Base-by-base conservation (phyloP, 2,329 filamentous ascomycete genomes). In the Aschersonia sp. region DNA sequence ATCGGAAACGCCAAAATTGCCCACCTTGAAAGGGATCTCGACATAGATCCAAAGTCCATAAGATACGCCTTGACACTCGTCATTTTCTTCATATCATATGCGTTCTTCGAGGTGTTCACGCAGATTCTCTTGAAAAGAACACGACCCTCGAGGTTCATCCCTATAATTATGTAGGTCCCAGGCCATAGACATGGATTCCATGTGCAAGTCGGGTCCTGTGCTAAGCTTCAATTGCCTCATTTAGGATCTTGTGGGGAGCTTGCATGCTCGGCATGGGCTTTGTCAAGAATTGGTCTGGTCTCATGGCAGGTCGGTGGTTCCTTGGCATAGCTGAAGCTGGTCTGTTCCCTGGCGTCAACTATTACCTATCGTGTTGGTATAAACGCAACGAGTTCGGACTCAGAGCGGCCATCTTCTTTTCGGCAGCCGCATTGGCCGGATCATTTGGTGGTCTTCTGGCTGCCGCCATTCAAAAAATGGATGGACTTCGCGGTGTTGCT, bases 51-150 rank as follows among this genome's bases (percentile, higher is more conserved):
- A 71, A 73, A 72, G 0, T 71, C 74, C 2, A 64, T 70, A 5
- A 71, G 84, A 58, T 94, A 89, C 67, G 89, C 89, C 61, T 71
- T 76, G 29, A 77, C 81, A 0, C 71, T 94, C 5, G 86, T 84
- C 35, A 83, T 94, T 55, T 94, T 94, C 68, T 94, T 94, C 67
- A 73, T 94, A 45, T 88, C 84, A 0, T 95, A 95, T 61, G 75
- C 85, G 2, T 65, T 89, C 35, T 89, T 87, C 52, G 87, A 92
- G 61, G 79, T 80, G 0, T 56, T 89, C 43, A 88, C 85, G 51
- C 94, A 94, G 60, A 70, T 91, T 44, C 65, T 94, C 30, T 78
- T 94, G 50, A 94, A 94, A 66, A 75, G 73, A 20, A 68, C 86
- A 51, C 74, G 80, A 1, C 89, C 89, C 0, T 86, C 82, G 40